phyloP scores from a whole-genome alignment of 768 basidiomycete genomes.

The Tricholoma terreum region DNA sequence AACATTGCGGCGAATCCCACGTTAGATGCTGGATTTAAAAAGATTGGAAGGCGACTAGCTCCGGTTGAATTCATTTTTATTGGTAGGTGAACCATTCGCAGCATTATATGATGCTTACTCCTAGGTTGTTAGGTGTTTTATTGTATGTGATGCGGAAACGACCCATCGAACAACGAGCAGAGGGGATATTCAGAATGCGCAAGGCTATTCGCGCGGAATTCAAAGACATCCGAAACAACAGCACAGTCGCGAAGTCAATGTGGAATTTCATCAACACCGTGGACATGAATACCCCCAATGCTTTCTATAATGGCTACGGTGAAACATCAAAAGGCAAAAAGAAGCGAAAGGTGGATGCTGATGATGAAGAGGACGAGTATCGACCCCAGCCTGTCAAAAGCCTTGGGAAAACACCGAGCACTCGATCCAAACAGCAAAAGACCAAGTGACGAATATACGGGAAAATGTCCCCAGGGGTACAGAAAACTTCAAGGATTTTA shows the following conservation, averaged over 20 bases:
- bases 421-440: slow-evolving; percentile 37
- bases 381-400: slow-evolving; percentile 41
- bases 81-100: slow-evolving; percentile 41
- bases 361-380: slow-evolving; percentile 46
- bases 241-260: slow-evolving; percentile 47
- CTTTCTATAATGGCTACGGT: slow-evolving; percentile 12
- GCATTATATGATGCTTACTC: not conserved
- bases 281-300: slow-evolving; percentile 29
- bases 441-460: slow-evolving; percentile 2
- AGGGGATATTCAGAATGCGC: slow-evolving; percentile 57
- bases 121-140: slow-evolving; percentile 51
- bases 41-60: slow-evolving; percentile 58
- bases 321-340: slow-evolving; percentile 23
- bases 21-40: slow-evolving; percentile 47
- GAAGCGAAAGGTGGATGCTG: slow-evolving; percentile 29
- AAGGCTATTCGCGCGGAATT: slow-evolving; percentile 50
- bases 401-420: slow-evolving; percentile 37
- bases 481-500: not conserved
- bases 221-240: slow-evolving; percentile 66
- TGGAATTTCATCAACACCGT: slow-evolving; percentile 53
- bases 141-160: slow-evolving; percentile 52
- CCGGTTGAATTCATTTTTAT: slow-evolving; percentile 81
- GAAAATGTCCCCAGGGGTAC: no score
- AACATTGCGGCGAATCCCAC: slow-evolving; percentile 42
- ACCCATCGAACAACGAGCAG: slow-evolving; percentile 45